Evolutionary conservation across 2,329 filamentous ascomycete species (phyloP), one percentile per base, ranked within the genome.

Genomic region (Xylaria sp.): DNA sequence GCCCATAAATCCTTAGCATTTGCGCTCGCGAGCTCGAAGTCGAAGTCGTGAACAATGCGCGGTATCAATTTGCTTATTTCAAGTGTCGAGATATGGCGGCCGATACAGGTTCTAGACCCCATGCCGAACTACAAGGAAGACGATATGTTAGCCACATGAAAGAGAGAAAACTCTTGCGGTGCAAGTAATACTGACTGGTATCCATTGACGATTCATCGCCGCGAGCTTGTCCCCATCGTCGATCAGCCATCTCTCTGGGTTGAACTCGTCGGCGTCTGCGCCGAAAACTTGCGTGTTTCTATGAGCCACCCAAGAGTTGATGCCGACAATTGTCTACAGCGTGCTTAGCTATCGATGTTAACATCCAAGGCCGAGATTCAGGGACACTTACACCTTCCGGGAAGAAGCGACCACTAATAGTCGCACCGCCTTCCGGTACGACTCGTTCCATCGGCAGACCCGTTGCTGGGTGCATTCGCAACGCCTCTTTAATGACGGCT

Each of bases 401-500:
- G 56, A 76, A 75, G 63, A 72, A 75, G 14, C 62, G 56, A 3
- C 73, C 75, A 5, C 65, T 68, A 50, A 79, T 71, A 12, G 70
- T 75, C 4, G 75, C 71, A 1, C 82, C 81, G 7, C 76, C 78
- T n/a, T 71, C 57, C 0, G 83, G 82, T 0, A 85, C 83, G 0
- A 81, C 73, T 1, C 85, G 81, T 57, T 83, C 79, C 0, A 86
- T 72, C 0, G 81, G 75, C 50, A 84, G 76, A 0, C 80, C 81
- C 1, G 82, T 75, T 0, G 79, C 79, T 5, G 83, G 81, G 67
- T 85, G 82, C 1, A 86, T 67, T 4, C 85, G 79, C 71, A 85
- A 77, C 0, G 79, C 77, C 70, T 87, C 85, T 34, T 81, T 82
- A 27, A 87, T 78, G 14, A 84, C 81, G 0, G 84, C 83, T 64